A percentile compares a stretch with the other conserved stretches of the same genome.
Evolutionary conservation across 192 early-diverging fungal species (phyloP).

Genomic region (Pecoramyces ruminantium): DNA sequence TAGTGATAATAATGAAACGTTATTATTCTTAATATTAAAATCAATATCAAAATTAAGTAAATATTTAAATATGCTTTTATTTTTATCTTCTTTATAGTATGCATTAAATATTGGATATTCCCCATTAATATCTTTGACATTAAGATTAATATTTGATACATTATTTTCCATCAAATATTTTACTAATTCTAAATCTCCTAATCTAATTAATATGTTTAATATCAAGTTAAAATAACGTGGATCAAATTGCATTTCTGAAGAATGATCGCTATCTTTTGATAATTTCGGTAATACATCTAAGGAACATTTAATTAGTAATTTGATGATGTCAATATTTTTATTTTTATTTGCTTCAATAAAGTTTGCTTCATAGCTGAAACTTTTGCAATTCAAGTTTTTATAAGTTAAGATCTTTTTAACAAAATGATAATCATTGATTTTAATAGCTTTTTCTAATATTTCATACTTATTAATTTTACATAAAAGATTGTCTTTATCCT

Average conservation of each 20-base stretch:
- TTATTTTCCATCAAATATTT: not conserved
- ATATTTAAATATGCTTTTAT: not conserved
- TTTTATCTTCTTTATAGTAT: not conserved
- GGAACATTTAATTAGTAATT: not conserved
- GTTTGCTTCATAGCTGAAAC: not conserved
- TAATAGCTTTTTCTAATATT: not conserved
- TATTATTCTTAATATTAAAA: not conserved
- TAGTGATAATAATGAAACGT: not conserved
- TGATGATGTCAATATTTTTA: not conserved
- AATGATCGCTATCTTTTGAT: no score
- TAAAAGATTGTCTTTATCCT: not conserved
- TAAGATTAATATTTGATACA: not conserved
- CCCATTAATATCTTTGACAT: not conserved
- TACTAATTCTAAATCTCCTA: not conserved
- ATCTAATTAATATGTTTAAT: not conserved
- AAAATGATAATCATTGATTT: not conserved
- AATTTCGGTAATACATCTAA: no score
- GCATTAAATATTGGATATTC: not conserved
- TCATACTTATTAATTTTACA: not conserved
- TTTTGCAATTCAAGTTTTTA: not conserved
- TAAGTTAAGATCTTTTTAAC: not conserved
- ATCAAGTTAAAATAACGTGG: not conserved
- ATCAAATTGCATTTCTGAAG: no score
- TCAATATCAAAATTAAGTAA: not conserved
- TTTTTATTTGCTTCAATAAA: not conserved